Percentiles rank a stretch among this genome's conserved stretches.
phyloP scores from a whole-genome alignment of 352 stramenopile genomes.

The Globisporangium irregulare region DNA sequence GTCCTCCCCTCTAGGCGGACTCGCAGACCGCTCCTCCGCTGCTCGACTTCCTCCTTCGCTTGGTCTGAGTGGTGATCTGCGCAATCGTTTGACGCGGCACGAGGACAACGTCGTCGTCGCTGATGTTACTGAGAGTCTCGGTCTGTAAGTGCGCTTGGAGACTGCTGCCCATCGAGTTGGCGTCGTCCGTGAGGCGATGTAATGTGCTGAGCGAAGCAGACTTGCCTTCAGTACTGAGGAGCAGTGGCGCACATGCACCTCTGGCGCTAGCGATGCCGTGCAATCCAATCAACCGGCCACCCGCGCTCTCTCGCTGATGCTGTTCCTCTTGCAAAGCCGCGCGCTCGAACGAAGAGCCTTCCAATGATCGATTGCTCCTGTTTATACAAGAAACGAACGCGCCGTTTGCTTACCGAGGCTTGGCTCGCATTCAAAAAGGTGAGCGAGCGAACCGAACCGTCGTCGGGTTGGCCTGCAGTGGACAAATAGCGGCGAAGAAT shows the following conservation, averaged over 20 bases:
- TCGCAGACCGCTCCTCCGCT: background rate
- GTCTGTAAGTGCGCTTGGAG: background rate
- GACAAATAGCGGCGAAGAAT: background rate
- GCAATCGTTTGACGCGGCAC: background rate
- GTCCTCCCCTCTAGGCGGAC: background rate
- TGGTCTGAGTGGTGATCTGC: background rate
- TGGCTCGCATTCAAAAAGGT: background rate
- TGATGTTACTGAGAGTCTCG: background rate
- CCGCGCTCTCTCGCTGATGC: background rate
- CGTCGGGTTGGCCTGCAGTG: background rate
- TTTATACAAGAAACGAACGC: constrained; percentile 1
- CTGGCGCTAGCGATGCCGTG: background rate
- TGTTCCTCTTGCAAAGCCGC: background rate
- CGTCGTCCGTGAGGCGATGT: background rate
- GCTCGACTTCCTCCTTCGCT: background rate
- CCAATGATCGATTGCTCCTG: background rate
- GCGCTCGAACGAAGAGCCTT: background rate
- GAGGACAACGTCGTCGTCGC: background rate
- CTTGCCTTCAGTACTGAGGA: background rate
- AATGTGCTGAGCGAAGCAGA: background rate
- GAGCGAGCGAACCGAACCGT: background rate
- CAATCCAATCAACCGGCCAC: background rate
- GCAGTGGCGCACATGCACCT: background rate
- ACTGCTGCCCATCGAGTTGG: background rate
- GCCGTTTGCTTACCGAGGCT: background rate